These are phyloP conservation scores for Suhomyces sp. DNA, from an alignment of 805 yeast genomes.

Conservation along the genomic window DNA sequence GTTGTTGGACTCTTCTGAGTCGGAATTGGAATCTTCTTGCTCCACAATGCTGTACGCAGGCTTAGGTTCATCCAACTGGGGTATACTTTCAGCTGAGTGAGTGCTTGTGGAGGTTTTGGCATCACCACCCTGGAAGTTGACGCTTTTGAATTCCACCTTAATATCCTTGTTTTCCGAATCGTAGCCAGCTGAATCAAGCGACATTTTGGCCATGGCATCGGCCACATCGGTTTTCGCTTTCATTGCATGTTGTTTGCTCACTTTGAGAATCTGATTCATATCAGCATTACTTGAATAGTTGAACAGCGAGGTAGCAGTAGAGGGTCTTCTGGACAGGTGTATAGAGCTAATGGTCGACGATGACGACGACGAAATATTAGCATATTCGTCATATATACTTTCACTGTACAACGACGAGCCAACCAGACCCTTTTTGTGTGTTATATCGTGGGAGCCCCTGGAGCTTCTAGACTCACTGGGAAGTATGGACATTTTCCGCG, in stretches of 20 bases:
- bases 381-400: background rate
- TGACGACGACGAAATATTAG: background rate
- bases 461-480: slow-evolving; percentile 3
- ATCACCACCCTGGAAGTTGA: background rate
- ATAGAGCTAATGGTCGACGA: background rate
- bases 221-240: background rate
- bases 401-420: background rate
- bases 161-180: background rate
- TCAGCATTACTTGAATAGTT: slow-evolving; percentile 9
- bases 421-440: background rate
- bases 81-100: background rate
- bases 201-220: background rate
- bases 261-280: slow-evolving; percentile 14
- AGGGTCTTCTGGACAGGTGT: slow-evolving; percentile 3
- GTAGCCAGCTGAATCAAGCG: background rate
- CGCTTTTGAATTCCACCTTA: slow-evolving; percentile 2
- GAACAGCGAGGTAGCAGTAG: slow-evolving; percentile 2
- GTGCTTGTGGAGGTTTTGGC: background rate
- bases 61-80: background rate
- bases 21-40: slow-evolving; percentile 11
- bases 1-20: slow-evolving; percentile 7
- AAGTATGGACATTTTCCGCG: slow-evolving; percentile 2
- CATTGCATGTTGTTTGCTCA: slow-evolving; percentile 8
- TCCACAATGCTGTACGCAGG: background rate
- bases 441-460: slow-evolving; percentile 1